Evolutionary conservation across 2,329 filamentous ascomycete species (phyloP).

Genomic region (Epichloe glyceriae): DNA sequence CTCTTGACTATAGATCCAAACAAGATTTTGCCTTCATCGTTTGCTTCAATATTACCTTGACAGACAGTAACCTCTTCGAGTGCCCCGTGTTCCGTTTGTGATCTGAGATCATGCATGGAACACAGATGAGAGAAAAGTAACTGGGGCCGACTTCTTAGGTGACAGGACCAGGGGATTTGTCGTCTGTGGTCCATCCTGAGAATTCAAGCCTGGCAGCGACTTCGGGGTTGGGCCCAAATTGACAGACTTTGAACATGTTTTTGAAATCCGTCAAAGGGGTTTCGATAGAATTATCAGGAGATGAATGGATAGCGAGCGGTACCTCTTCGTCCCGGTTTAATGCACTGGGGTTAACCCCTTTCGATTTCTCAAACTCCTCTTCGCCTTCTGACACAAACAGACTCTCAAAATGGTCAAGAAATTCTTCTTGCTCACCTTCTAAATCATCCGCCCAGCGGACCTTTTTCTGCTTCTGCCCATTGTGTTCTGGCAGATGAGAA

Average conservation of each 20-base stretch:
- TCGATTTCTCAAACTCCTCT: not conserved
- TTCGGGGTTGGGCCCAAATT: constrained; percentile 5
- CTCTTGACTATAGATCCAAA: constrained; percentile 20
- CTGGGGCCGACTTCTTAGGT: constrained; percentile 12
- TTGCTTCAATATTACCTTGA: constrained; percentile 11
- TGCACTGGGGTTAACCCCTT: not conserved
- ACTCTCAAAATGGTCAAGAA: not conserved
- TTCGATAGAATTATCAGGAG: not conserved
- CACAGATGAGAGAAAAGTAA: constrained; percentile 24
- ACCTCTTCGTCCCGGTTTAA: not conserved
- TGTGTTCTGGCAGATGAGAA: not conserved
- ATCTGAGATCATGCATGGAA: constrained; percentile 18
- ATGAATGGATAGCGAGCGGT: not conserved
- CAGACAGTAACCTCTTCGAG: constrained; percentile 7
- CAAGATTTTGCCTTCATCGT: constrained; percentile 2
- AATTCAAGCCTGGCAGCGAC: constrained; percentile 7
- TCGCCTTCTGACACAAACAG: constrained; percentile 4
- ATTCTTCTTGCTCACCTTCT: not conserved
- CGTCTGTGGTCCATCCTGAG: constrained; percentile 7
- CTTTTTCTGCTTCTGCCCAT: not conserved
- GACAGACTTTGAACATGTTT: constrained; percentile 5
- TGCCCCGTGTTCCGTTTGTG: constrained; percentile 3
- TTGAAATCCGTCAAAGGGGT: not conserved
- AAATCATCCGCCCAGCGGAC: constrained; percentile 5
- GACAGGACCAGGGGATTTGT: constrained; percentile 13